Percentiles rank a stretch among this genome's conserved stretches.
These are phyloP conservation scores for Globisporangium parvum DNA, from an alignment of 352 stramenopile species.

Conservation along the genomic window DNA sequence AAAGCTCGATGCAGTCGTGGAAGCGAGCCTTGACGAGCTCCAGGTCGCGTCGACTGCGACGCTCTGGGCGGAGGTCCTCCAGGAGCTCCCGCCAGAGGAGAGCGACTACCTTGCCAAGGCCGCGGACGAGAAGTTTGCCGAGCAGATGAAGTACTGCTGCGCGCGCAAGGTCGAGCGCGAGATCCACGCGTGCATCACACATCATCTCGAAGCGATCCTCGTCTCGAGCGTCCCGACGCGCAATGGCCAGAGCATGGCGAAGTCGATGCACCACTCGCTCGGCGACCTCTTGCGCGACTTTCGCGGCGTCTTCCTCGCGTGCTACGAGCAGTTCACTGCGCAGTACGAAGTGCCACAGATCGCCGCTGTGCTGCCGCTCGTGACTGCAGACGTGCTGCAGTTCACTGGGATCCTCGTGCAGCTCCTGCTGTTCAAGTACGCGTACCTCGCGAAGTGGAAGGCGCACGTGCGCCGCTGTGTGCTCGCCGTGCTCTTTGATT, in stretches of 20 bases:
- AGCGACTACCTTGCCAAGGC: slow-evolving; percentile 42
- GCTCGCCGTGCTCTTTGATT: slow-evolving; percentile 53
- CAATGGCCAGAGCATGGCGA: slow-evolving; percentile 36
- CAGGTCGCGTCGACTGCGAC: slow-evolving; percentile 8
- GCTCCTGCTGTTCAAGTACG: slow-evolving; percentile 55
- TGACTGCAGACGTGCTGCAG: slow-evolving; percentile 42
- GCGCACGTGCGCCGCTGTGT: slow-evolving; percentile 34
- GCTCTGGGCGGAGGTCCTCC: slow-evolving; percentile 35
- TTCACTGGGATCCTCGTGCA: slow-evolving; percentile 47
- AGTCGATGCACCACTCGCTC: slow-evolving; percentile 44
- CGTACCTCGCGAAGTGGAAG: slow-evolving; percentile 16
- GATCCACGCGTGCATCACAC: slow-evolving; percentile 23
- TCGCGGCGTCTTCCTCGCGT: slow-evolving; percentile 34
- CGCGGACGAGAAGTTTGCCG: slow-evolving; percentile 52
- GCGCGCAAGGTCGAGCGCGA: slow-evolving; percentile 24
- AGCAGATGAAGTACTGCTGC: slow-evolving; percentile 53
- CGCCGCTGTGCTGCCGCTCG: slow-evolving; percentile 30
- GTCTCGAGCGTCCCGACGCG: slow-evolving; percentile 22
- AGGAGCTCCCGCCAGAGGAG: slow-evolving; percentile 34
- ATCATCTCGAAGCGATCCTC: slow-evolving; percentile 40
- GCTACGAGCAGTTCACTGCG: slow-evolving; percentile 26
- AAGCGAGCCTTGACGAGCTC: slow-evolving; percentile 26
- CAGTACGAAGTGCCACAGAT: slow-evolving; percentile 13
- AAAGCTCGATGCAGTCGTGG: slow-evolving; percentile 35
- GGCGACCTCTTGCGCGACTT: slow-evolving; percentile 45